These are phyloP conservation scores for Eragrostis nindensis DNA, from an alignment of 176 grass and related monocot genomes.

Conservation along the genomic window DNA sequence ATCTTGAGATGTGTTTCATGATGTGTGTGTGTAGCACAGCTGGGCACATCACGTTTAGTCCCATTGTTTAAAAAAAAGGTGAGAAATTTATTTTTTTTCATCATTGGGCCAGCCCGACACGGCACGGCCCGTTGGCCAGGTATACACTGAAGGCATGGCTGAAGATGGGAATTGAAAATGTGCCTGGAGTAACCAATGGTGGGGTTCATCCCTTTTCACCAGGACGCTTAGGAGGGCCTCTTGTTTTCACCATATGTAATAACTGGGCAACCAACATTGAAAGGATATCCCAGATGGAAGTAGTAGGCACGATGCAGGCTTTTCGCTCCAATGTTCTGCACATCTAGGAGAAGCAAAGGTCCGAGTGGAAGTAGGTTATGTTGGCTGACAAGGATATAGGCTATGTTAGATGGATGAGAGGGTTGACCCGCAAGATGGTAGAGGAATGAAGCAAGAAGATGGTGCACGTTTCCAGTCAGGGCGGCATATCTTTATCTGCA, in stretches of 20 bases:
- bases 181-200: constrained; percentile 66
- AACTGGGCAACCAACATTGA: constrained; percentile 54
- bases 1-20: no score
- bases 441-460: constrained; percentile 58
- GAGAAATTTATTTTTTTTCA: no score
- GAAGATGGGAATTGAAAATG: no score
- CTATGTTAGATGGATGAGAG: constrained; percentile 55
- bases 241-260: constrained; percentile 66
- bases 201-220: constrained; percentile 68
- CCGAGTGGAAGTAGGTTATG: constrained; percentile 51
- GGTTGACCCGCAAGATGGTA: constrained; percentile 44
- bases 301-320: constrained; percentile 41
- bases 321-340: constrained; percentile 49
- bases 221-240: constrained; percentile 66
- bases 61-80: no score
- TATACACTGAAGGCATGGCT: no score
- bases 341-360: constrained; percentile 56
- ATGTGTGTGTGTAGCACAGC: no score
- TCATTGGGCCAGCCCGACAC: no score
- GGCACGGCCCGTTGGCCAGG: no score
- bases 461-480: constrained; percentile 34
- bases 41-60: no score
- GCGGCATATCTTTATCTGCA: constrained; percentile 16
- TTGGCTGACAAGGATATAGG: constrained; percentile 52
- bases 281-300: constrained; percentile 50